Conservation (phyloP, 108 stramenopile species). For the Nitzschia palea region DNA sequence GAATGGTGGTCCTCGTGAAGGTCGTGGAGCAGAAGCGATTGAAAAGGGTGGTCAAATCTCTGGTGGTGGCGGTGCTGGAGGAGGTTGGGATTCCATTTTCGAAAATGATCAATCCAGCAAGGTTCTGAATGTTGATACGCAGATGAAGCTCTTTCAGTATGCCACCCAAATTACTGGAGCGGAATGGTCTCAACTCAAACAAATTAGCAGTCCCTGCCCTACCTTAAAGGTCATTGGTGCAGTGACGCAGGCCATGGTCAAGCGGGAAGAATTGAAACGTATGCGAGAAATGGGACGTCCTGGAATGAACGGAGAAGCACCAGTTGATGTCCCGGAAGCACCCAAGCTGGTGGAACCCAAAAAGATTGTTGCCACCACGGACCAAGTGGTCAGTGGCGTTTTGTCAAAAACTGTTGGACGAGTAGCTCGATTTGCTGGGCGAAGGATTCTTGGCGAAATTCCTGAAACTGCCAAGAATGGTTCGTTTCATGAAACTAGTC, state of each 20-base stretch:
- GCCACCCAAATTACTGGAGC: slow-evolving; percentile 82
- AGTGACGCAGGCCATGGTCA: slow-evolving; percentile 70
- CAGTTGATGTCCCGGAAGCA: background rate
- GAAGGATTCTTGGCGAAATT: slow-evolving; percentile 63
- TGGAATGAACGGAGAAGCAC: slow-evolving; percentile 59
- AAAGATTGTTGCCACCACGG: slow-evolving; percentile 55
- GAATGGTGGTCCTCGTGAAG: slow-evolving; percentile 95
- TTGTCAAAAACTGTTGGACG: slow-evolving; percentile 76
- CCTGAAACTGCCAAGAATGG: slow-evolving; percentile 77
- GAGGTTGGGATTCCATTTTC: slow-evolving; percentile 86
- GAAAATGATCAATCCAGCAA: slow-evolving; percentile 91
- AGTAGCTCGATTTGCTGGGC: slow-evolving; percentile 55
- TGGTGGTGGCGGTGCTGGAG: slow-evolving; percentile 86
- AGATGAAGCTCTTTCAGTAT: slow-evolving; percentile 63
- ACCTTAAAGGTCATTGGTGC: slow-evolving; percentile 87
- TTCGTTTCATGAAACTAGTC: slow-evolving; percentile 63
- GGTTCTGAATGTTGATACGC: slow-evolving; percentile 75
- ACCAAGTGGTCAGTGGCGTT: slow-evolving; percentile 62
- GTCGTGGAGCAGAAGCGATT: slow-evolving; percentile 82
- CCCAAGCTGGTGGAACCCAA: slow-evolving; percentile 51
- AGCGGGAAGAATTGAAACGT: slow-evolving; percentile 83
- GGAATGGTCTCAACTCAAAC: slow-evolving; percentile 74
- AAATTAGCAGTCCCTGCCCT: slow-evolving; percentile 79
- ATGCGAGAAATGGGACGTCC: slow-evolving; percentile 76
- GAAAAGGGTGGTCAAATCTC: slow-evolving; percentile 86